Evolutionary conservation across 2,329 filamentous ascomycete species (phyloP).

Genomic region (Fusarium tricinctum): DNA sequence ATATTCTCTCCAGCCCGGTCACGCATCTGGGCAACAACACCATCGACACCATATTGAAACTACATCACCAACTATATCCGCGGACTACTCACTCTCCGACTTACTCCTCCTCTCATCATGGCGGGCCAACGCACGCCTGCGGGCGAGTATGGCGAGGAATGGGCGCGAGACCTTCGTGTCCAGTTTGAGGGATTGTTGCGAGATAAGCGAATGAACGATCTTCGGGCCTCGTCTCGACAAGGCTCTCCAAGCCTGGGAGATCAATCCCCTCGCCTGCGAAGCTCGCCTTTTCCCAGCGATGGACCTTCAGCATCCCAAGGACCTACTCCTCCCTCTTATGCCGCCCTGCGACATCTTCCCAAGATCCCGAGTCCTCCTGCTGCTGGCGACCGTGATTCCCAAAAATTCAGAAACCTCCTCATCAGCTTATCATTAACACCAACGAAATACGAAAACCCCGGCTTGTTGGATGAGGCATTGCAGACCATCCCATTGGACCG

Average conservation of each 20-base stretch:
- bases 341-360: conserved; percentile 64
- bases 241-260: conserved; percentile 69
- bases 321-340: conserved; percentile 62
- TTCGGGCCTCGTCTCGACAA: conserved; percentile 68
- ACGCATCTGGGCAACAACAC: conserved; percentile 36
- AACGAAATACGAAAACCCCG: conserved; percentile 95
- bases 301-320: conserved; percentile 64
- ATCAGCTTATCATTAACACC: conserved; percentile 89
- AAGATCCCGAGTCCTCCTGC: conserved; percentile 80
- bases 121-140: conserved; percentile 56
- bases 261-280: conserved; percentile 63
- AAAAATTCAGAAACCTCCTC: conserved; percentile 85
- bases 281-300: conserved; percentile 56
- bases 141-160: conserved; percentile 74
- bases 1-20: conserved; percentile 17
- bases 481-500: conserved; percentile 88
- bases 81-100: conserved; percentile 3
- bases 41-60: conserved; percentile 7
- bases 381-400: conserved; percentile 72
- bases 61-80: conserved; percentile 15
- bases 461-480: conserved; percentile 91
- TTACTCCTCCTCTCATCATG: conserved; percentile 50
- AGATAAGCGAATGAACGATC: conserved; percentile 87
- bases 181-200: conserved; percentile 90
- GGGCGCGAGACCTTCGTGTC: conserved; percentile 82